Evolutionary conservation across 768 basidiomycete species (phyloP), one percentile per base, ranked within the genome.

Genomic region (Lactarius sanguifluus): DNA sequence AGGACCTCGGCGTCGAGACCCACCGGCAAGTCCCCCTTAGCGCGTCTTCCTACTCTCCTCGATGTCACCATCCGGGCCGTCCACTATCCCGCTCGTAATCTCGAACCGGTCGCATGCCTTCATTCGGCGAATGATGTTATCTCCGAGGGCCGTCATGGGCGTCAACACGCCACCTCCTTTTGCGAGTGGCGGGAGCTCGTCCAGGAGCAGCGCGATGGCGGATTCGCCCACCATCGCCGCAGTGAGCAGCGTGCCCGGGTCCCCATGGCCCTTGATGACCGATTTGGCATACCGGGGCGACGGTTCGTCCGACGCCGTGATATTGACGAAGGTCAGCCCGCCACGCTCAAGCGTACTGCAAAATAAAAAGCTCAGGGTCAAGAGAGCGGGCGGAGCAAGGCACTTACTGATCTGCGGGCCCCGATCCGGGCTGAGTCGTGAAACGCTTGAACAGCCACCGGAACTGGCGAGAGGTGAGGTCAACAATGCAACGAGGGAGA

Each of bases 131-230:
- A 94, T 78, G 43, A 96, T 75, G 8, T 86, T 84, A 66, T 91
- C 86, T 18, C 94, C 95, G 64, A 96, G 82, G 1, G 91, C 95
- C 5, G 85, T 86, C 76, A 89, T 85, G 0, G 95, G 89, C 2
- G 96, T 98, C 58, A 97, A 79, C 2, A 95, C 77, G 1, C 96
- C 95, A 15, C 94, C 95, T 56, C 80, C 75, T 58, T 78, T 79
- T 4, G 83, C 87, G 8, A 88, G 74, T 1, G 79, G 69, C 0
- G 92, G 84, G 2, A 94, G 82, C 5, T 78, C 73, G 18, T 85
- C 81, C 2, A 91, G 77, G 20, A 88, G 79, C 59, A 96, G 78
- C 20, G 83, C 82, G 16, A 98, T 81, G 0, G 92, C 96, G 18
- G 84, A 85, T 78, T 96, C 93, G 1, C 84, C 79, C n/a, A 93